Base-by-base conservation (phyloP, 352 stramenopile species). In the Elongisporangium anandrum region DNA sequence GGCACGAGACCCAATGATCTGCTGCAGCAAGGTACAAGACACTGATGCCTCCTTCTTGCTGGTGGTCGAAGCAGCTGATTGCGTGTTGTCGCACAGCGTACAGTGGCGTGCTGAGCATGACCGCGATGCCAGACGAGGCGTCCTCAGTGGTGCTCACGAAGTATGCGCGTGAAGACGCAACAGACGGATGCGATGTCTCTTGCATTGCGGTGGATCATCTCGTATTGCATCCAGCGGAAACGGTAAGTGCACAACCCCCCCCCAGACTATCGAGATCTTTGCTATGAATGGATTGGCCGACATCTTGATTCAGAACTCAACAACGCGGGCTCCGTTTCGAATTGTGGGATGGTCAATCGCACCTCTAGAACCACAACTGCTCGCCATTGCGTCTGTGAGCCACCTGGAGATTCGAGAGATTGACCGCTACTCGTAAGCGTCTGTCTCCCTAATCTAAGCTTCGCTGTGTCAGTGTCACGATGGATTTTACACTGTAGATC, bases 341-440 rank as follows among this genome's bases (percentile, higher is more conserved):
- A 56, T 73, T 4, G 56, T 57, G 29, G 58, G 67, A 21, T 81
- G 72, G 72, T 76, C 69, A 41, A 59, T 34, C 23, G 70, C 56
- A 48, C 51, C 53, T 10, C 45, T 29, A n/a, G 48, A 60, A 6
- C 64, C 56, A 19, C 69, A 54, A 20, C 34, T 81, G 52, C 51
- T 81, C 1, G 72, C 72, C 20, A 67, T 75, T 50, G 67, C 60
- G 52, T 65, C 66, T 4, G 50, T 39, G 1, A 51, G 19, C 12
- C 52, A 51, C 38, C 56, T 79, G 49, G 69, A 78, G 48, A 62
- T 81, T 24, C 78, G 72, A 70, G 67, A 77, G 48, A 41, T 81
- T 17, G 34, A 45, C 13, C 34, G 34, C 34, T 45, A 45, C 34
- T 45, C 34, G 34, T 45, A 45, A 12, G 34, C 34, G 10, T 45